These are phyloP conservation scores for Entonaema liquescens DNA, from an alignment of 495 filamentous ascomycete genomes.

Conservation along the genomic window DNA sequence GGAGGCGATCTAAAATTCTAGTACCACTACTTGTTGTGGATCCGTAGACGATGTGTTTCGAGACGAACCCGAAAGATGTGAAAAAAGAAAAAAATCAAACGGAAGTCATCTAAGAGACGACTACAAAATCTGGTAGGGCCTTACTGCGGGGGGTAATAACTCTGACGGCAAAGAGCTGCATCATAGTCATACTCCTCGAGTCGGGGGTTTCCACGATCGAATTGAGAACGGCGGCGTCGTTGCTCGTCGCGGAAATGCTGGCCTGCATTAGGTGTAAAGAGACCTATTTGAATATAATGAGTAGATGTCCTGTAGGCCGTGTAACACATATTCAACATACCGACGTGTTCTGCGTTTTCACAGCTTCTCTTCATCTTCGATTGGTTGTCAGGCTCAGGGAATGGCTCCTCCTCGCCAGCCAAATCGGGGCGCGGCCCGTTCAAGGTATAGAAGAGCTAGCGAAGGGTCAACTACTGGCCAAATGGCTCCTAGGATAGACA, in stretches of 20 bases:
- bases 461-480: constrained; percentile 26
- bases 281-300: constrained; percentile 54
- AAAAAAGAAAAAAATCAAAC: not conserved
- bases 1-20: not conserved
- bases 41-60: not conserved
- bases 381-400: constrained; percentile 80
- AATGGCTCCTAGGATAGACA: not conserved
- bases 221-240: constrained; percentile 78
- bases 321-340: constrained; percentile 60
- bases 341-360: constrained; percentile 86
- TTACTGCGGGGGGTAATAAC: constrained; percentile 43
- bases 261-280: constrained; percentile 76
- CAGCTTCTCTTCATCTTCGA: constrained; percentile 86
- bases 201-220: constrained; percentile 73
- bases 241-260: constrained; percentile 79
- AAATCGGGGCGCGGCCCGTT: constrained; percentile 54
- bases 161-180: constrained; percentile 45
- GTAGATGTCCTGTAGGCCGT: not conserved
- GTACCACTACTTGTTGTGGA: not conserved
- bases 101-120: not conserved
- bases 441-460: constrained; percentile 61
- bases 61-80: not conserved
- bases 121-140: not conserved
- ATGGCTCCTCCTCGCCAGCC: constrained; percentile 69
- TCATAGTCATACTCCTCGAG: constrained; percentile 67